Evolutionary conservation across 306 rosid species (phyloP).

Genomic region (Fagus crenata): DNA sequence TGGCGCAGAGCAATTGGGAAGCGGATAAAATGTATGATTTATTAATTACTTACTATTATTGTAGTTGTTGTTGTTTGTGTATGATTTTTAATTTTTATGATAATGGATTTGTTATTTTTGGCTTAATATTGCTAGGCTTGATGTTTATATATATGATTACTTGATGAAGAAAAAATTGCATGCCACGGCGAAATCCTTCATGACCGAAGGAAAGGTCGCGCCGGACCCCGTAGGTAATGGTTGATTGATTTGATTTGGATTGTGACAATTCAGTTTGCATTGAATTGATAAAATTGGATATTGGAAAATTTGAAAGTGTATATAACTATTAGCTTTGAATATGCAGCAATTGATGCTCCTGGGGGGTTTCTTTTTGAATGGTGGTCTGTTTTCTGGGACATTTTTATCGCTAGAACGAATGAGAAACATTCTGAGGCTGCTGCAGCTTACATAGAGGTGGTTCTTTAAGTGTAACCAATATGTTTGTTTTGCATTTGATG

Average conservation of each 20-base stretch:
- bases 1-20: slow-evolving; percentile 98
- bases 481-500: slow-evolving; percentile 3
- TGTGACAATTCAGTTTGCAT: neutral
- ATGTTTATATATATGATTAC: slow-evolving; percentile 91
- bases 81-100: neutral
- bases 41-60: neutral
- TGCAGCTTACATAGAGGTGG: slow-evolving; percentile 84
- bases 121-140: slow-evolving; percentile 61
- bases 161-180: slow-evolving; percentile 88
- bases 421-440: slow-evolving; percentile 95
- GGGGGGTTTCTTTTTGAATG: slow-evolving; percentile 95
- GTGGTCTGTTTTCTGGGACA: slow-evolving; percentile 99
- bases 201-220: slow-evolving; percentile 93
- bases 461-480: neutral
- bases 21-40: slow-evolving; percentile 85
- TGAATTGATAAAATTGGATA: neutral
- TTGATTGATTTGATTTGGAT: neutral
- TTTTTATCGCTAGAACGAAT: slow-evolving; percentile 84
- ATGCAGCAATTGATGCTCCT: slow-evolving; percentile 98
- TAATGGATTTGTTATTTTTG: slow-evolving; percentile 7
- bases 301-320: neutral
- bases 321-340: slow-evolving; percentile 22
- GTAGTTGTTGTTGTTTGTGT: neutral
- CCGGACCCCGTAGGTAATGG: slow-evolving; percentile 93
- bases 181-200: slow-evolving; percentile 88